These are phyloP conservation scores for Rhodotorula babjevae DNA, from an alignment of 768 basidiomycete species.

Conservation along the genomic window DNA sequence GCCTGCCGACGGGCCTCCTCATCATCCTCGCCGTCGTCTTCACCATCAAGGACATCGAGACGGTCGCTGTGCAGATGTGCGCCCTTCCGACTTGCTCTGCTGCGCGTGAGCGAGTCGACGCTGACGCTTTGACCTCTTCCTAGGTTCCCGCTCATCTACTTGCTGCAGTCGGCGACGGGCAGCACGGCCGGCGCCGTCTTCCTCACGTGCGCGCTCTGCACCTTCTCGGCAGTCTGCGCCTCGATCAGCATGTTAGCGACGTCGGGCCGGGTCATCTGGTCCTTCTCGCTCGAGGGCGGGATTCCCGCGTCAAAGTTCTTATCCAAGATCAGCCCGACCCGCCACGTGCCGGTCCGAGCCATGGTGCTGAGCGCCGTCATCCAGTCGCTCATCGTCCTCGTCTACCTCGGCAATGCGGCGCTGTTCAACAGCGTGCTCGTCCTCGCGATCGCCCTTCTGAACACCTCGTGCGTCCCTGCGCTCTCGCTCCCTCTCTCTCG, in stretches of 20 bases:
- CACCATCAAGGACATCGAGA: slow-evolving; percentile 29
- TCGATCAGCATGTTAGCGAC: background rate
- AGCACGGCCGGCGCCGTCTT: background rate
- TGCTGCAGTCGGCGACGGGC: background rate
- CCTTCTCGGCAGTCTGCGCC: background rate
- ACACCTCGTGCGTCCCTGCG: slow-evolving; percentile 19
- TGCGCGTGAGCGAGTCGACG: no score
- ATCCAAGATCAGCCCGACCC: background rate
- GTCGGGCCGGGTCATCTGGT: background rate
- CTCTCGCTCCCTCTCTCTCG: no score
- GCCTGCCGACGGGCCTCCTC: slow-evolving; percentile 16
- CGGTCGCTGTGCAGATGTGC: background rate
- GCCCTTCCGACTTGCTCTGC: background rate
- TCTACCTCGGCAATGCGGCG: slow-evolving; percentile 17
- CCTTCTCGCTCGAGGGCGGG: slow-evolving; percentile 9
- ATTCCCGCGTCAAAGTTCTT: slow-evolving; percentile 23
- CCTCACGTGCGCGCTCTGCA: background rate
- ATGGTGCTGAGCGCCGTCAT: slow-evolving; percentile 13
- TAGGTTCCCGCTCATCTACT: background rate
- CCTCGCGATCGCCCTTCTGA: slow-evolving; percentile 35
- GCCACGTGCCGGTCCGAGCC: slow-evolving; percentile 20
- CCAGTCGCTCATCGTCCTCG: slow-evolving; percentile 25
- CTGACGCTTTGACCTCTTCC: no score
- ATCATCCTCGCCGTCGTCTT: slow-evolving; percentile 38
- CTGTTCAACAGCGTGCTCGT: slow-evolving; percentile 40